Evolutionary conservation across 2,329 filamentous ascomycete genomes (phyloP).

Genomic region (Tolypocladium capitatum): DNA sequence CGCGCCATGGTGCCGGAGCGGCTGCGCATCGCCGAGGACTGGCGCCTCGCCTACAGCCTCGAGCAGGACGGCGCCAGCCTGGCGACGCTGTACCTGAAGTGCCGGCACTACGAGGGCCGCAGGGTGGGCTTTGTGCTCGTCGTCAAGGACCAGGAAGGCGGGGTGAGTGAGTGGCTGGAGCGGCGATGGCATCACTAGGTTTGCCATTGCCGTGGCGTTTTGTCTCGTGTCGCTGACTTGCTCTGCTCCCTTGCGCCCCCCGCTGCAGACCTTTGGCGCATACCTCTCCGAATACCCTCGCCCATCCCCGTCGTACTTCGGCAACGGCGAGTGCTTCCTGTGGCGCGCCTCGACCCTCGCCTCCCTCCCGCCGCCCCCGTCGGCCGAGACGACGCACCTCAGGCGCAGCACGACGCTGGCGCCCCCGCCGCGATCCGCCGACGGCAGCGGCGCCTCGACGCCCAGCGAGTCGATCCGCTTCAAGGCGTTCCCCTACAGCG

Average conservation of each 20-base stretch:
- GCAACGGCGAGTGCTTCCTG: constrained; percentile 85
- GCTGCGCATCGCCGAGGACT: constrained; percentile 75
- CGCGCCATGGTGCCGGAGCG: constrained; percentile 76
- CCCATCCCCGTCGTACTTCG: constrained; percentile 74
- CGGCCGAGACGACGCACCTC: constrained; percentile 35
- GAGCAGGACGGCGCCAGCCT: constrained; percentile 86
- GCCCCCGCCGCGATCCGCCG: constrained; percentile 12
- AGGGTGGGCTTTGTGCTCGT: constrained; percentile 85
- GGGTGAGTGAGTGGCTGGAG: constrained; percentile 42
- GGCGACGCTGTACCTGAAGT: constrained; percentile 72
- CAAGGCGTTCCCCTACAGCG: constrained; percentile 93
- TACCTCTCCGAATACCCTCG: constrained; percentile 85
- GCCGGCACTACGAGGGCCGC: constrained; percentile 49
- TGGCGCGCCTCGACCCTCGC: constrained; percentile 47
- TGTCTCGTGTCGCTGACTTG: neutral
- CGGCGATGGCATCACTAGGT: neutral
- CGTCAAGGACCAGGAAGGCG: constrained; percentile 62
- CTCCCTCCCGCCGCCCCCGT: constrained; percentile 37
- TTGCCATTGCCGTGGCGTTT: neutral
- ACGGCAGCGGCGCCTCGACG: constrained; percentile 9
- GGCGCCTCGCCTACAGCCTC: constrained; percentile 77
- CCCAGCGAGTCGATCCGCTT: constrained; percentile 68
- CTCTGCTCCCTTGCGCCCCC: neutral
- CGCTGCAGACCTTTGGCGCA: constrained; percentile 64
- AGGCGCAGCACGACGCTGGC: constrained; percentile 26